A percentile compares a stretch with the other conserved stretches of the same genome.
These are phyloP conservation scores for Leccinum subtestaceum DNA, from an alignment of 768 basidiomycete genomes.

Conservation along the genomic window DNA sequence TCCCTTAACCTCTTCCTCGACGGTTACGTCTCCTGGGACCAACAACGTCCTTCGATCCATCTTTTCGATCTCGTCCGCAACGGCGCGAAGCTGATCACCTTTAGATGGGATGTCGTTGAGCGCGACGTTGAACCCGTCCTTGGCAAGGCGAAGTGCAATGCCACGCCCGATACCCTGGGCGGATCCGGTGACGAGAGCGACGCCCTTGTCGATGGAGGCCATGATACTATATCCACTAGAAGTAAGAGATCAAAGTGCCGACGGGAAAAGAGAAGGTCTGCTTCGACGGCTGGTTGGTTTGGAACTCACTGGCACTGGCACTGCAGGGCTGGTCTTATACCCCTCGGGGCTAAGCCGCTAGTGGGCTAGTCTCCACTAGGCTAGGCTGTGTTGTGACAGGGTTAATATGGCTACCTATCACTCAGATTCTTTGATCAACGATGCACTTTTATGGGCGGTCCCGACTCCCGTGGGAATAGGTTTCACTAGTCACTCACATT, in stretches of 20 bases:
- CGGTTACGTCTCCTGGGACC: constrained; percentile 10
- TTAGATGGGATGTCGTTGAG: constrained; percentile 28
- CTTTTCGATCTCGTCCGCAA: constrained; percentile 8
- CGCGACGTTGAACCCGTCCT: constrained; percentile 25
- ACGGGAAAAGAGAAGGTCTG: neutral
- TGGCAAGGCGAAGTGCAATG: constrained; percentile 16
- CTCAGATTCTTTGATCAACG: too few species aligned
- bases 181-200: constrained; percentile 30
- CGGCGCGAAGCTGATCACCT: neutral
- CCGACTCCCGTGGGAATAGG: neutral
- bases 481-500: neutral
- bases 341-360: neutral
- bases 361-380: too few species aligned
- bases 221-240: neutral
- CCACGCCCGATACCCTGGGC: constrained; percentile 26
- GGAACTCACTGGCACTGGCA: too few species aligned
- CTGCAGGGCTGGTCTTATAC: neutral
- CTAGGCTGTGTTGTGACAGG: neutral
- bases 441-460: neutral
- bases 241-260: neutral
- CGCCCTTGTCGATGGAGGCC: constrained; percentile 10
- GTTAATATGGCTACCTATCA: neutral
- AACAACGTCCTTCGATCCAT: constrained; percentile 10
- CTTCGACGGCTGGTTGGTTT: too few species aligned
- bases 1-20: constrained; percentile 2